These are phyloP conservation scores for Daldinia caldariorum DNA, from an alignment of 495 filamentous ascomycete species.

Conservation along the genomic window DNA sequence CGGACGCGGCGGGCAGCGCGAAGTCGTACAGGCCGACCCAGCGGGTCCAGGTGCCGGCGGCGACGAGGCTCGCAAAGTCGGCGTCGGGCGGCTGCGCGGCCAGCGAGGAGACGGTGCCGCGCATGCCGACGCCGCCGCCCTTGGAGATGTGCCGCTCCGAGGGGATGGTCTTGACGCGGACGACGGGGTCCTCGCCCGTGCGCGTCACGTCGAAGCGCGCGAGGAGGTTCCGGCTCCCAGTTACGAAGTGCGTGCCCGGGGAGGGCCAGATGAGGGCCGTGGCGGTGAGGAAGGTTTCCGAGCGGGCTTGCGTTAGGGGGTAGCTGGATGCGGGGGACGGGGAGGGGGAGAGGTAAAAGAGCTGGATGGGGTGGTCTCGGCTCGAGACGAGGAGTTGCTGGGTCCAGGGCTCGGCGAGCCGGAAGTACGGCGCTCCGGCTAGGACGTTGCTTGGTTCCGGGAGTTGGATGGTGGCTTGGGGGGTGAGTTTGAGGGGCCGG, in stretches of 20 bases:
- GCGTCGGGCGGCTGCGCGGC: conserved; percentile 47
- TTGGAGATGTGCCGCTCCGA: conserved; percentile 75
- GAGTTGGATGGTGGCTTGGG: conserved; percentile 69
- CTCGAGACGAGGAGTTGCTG: conserved; percentile 74
- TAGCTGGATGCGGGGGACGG: conserved; percentile 66
- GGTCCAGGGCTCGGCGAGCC: conserved; percentile 70
- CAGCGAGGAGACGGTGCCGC: conserved; percentile 80
- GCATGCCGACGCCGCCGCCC: conserved; percentile 80
- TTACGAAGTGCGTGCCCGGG: conserved; percentile 70
- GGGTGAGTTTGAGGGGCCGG: conserved; percentile 61
- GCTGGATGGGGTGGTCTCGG: conserved; percentile 78
- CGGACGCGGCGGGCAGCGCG: conserved; percentile 66
- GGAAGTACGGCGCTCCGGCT: conserved; percentile 77
- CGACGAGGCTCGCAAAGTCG: conserved; percentile 64
- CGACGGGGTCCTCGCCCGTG: conserved; percentile 66
- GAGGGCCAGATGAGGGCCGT: conserved; percentile 76
- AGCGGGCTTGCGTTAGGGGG: conserved; percentile 74
- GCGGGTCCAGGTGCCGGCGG: conserved; percentile 83
- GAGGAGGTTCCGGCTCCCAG: conserved; percentile 77
- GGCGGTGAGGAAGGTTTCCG: conserved; percentile 81
- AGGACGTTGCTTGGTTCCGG: conserved; percentile 77
- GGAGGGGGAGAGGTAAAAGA: conserved; percentile 56
- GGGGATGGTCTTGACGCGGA: conserved; percentile 74
- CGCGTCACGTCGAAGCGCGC: conserved; percentile 81
- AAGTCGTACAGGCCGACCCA: conserved; percentile 80